A percentile compares a stretch with the other conserved stretches of the same genome.
These are phyloP conservation scores for Aquilaria sinensis DNA, from an alignment of 345 rosid species.

Conservation along the genomic window DNA sequence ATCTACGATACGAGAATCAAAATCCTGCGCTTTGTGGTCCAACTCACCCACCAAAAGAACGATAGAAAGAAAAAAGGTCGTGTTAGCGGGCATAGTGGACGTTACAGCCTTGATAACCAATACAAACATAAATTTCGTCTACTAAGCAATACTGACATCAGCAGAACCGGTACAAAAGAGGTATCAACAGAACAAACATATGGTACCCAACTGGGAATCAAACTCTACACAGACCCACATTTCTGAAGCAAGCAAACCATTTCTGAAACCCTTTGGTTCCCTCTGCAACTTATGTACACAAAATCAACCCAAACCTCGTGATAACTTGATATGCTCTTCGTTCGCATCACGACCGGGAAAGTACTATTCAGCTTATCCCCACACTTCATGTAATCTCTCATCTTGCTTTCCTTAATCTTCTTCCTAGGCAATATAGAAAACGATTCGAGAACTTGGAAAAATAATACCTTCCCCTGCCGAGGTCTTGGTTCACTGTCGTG, in stretches of 20 bases:
- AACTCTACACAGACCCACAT: constrained; percentile 9
- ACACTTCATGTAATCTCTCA: not conserved
- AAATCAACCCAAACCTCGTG: constrained; percentile 16
- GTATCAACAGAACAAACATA: too few species aligned
- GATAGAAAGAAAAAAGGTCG: too few species aligned
- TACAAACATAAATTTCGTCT: too few species aligned
- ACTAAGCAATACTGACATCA: too few species aligned
- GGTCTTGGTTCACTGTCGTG: not conserved
- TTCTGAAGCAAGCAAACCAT: constrained; percentile 10
- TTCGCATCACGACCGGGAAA: constrained; percentile 5
- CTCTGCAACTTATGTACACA: constrained; percentile 23
- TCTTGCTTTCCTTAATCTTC: constrained; percentile 11
- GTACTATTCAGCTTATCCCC: constrained; percentile 6
- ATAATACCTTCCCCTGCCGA: not conserved
- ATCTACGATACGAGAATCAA: too few species aligned
- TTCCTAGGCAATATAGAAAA: constrained; percentile 11
- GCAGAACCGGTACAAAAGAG: too few species aligned
- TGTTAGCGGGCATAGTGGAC: too few species aligned
- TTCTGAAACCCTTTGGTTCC: constrained; percentile 7
- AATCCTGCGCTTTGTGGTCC: too few species aligned
- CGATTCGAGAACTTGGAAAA: constrained; percentile 8
- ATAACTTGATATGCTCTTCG: constrained; percentile 13
- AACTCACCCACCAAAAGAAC: too few species aligned
- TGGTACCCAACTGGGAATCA: not conserved
- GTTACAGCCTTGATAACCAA: too few species aligned